Evolutionary conservation across 768 basidiomycete species (phyloP).

Genomic region (Leccinum longicurvipes): DNA sequence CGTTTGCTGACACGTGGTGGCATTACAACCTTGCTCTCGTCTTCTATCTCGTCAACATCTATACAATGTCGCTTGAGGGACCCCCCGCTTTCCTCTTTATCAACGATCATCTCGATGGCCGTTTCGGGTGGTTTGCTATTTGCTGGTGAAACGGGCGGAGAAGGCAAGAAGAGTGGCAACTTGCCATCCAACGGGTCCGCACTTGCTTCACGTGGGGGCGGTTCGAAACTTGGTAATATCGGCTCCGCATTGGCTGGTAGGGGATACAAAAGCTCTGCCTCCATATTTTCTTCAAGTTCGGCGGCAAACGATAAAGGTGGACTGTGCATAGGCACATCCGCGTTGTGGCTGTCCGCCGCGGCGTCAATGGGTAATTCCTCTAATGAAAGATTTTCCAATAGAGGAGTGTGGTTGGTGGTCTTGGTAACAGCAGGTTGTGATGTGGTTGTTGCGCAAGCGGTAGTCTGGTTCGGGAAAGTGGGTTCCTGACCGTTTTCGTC

Average conservation of each 20-base stretch:
- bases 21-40: not conserved
- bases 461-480: constrained; percentile 9
- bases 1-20: constrained; percentile 21
- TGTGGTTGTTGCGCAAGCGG: constrained; percentile 1
- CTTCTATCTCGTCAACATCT: constrained; percentile 13
- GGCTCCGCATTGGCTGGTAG: not conserved
- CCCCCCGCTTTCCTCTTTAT: not conserved
- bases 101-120: constrained; percentile 16
- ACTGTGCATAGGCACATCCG: constrained; percentile 24
- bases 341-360: not conserved
- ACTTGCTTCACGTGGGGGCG: constrained; percentile 12
- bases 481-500: constrained; percentile 8
- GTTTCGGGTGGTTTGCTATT: constrained; percentile 20
- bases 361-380: constrained; percentile 11
- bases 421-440: constrained; percentile 6
- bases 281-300: constrained; percentile 9
- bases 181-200: constrained; percentile 15
- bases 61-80: constrained; percentile 22
- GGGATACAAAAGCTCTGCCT: constrained; percentile 7
- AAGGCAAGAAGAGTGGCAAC: constrained; percentile 49
- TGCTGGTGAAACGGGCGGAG: constrained; percentile 36
- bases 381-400: constrained; percentile 21
- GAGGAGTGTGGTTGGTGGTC: constrained; percentile 17
- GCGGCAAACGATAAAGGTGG: constrained; percentile 9
- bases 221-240: constrained; percentile 4